A percentile compares a stretch with the other conserved stretches of the same genome.
These are phyloP conservation scores for Tremellales sp. DNA, from an alignment of 1,284 basidiomycete genomes.

Conservation along the genomic window DNA sequence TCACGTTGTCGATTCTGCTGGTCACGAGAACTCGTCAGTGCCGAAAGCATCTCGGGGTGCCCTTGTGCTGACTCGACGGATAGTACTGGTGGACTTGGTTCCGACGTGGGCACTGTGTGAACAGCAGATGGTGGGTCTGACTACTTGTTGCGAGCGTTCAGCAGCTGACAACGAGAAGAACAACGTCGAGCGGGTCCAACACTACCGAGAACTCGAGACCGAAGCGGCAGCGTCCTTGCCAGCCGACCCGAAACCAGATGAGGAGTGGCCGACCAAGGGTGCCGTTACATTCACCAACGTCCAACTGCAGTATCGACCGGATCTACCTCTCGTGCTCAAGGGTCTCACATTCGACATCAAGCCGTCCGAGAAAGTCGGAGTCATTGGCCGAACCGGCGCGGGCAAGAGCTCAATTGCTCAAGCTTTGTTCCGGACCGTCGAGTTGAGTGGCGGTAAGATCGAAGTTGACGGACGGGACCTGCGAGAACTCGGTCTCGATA, in stretches of 20 bases:
- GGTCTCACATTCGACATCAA: constrained; percentile 29
- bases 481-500: constrained; percentile 56
- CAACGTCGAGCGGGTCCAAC: constrained; percentile 24
- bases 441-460: constrained; percentile 57
- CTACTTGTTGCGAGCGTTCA: not conserved
- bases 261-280: constrained; percentile 33
- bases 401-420: constrained; percentile 58
- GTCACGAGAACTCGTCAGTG: no score
- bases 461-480: constrained; percentile 61
- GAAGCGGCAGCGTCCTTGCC: constrained; percentile 16
- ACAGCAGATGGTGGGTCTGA: constrained; percentile 19
- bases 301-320: constrained; percentile 34
- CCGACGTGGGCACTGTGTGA: constrained; percentile 14
- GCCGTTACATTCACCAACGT: constrained; percentile 39
- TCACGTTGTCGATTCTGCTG: constrained; percentile 27
- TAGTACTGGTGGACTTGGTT: constrained; percentile 25
- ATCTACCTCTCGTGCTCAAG: constrained; percentile 39
- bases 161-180: constrained; percentile 10
- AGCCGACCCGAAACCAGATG: constrained; percentile 8
- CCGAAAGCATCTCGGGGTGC: no score
- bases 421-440: constrained; percentile 65
- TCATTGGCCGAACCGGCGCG: constrained; percentile 67
- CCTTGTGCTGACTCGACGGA: no score
- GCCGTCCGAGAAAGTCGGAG: constrained; percentile 53
- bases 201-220: constrained; percentile 19